phyloP scores from a whole-genome alignment of 1,139 yeast species.

The Geotrichum australiense region DNA sequence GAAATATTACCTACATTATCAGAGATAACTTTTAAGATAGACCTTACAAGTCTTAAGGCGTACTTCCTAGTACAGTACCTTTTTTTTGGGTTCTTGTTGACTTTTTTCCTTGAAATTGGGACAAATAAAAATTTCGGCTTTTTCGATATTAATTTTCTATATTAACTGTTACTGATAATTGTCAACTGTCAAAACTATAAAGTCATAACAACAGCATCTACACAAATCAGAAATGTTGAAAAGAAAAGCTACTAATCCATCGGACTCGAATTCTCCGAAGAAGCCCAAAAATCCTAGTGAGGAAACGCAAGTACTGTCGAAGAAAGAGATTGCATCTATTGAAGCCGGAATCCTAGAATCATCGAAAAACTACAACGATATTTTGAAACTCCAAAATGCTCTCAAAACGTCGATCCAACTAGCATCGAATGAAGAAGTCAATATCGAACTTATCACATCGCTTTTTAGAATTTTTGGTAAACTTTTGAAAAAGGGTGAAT shows the following conservation, averaged over 20 bases:
- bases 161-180: not conserved
- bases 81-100: too few relatives aligned
- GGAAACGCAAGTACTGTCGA: slow-evolving; percentile 1
- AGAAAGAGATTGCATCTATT: slow-evolving; percentile 7
- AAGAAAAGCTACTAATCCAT: not conserved
- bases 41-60: too few relatives aligned
- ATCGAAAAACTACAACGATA: slow-evolving; percentile 46
- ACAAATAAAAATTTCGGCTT: not conserved
- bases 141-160: not conserved
- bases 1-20: too few relatives aligned
- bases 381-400: slow-evolving; percentile 42
- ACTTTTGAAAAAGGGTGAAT: slow-evolving; percentile 44
- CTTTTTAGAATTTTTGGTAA: slow-evolving; percentile 53
- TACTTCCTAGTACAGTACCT: too few relatives aligned
- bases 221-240: slow-evolving; percentile 7
- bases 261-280: not conserved
- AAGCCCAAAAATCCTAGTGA: not conserved
- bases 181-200: not conserved
- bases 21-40: too few relatives aligned
- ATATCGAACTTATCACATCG: slow-evolving; percentile 40
- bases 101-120: slow-evolving; percentile 1
- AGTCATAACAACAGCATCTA: not conserved
- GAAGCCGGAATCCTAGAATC: slow-evolving; percentile 33
- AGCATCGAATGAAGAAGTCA: slow-evolving; percentile 25
- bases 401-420: slow-evolving; percentile 24